Evolutionary conservation across 169 alveolate species (phyloP), one percentile per base, ranked within the genome.

Genomic region (Plasmodium relictum): DNA sequence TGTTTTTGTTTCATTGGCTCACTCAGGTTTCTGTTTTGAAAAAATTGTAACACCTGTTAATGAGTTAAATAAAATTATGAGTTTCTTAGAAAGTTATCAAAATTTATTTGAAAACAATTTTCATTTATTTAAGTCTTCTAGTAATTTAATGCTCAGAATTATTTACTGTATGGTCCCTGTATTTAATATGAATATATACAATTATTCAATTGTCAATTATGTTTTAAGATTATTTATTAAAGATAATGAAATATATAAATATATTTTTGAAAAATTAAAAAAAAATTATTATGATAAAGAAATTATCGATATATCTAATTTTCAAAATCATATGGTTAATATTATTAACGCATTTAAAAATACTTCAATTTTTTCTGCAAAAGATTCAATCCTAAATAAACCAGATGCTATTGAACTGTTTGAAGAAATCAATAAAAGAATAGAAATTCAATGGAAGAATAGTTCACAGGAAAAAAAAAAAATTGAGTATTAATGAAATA

Each of bases 111-210:
- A 76, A 68, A 66, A 70, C 20, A 68, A 83, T 31, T 83, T 83
- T 66, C 80, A 18, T 54, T 37, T 58, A 69, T 83, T 83, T 72
- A 59, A 48, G 52, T 54, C 73, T 8, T 52, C 91, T 14, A 42
- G 73, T 59, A 83, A 83, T 44, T 83, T 83, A 69, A 83, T 83
- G 91, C 52, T 83, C 42, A 44, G 72, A 56, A 83, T 83, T 83
- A 83, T 83, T 68, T 83, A 68, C 24, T 83, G 91, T 48, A 83
- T 83, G 91, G 91, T 83, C 16, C 91, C 91, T 20, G 80, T 83
- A 41, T 83, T 83, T 52, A 83, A 83, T 83, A 83, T 83, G 91
- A 69, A 83, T 41, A 70, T 83, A 0, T 83, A 83, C 68, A 83
- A 83, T 62, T 83, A 83, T 72, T 83, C 91, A 18, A 69, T 83